A percentile compares a stretch with the other conserved stretches of the same genome.
Conservation (phyloP, 2,329 filamentous ascomycete genomes). For the Cryphonectria carpinicola region DNA sequence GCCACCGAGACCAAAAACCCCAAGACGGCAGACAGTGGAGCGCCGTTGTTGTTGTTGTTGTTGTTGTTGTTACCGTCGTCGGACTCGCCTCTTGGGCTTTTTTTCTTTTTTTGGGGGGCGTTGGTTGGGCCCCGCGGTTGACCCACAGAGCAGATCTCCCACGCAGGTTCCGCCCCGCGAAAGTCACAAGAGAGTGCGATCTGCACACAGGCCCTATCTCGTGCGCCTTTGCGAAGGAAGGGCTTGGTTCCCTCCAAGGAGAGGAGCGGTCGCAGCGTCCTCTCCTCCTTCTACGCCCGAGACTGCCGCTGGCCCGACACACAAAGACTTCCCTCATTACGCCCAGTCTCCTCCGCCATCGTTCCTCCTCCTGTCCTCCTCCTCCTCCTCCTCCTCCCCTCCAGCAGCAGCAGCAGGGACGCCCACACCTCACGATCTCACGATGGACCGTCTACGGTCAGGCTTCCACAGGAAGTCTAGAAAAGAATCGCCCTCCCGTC, state of each 20-base stretch:
- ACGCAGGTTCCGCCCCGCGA: neutral
- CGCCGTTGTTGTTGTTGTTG: no score
- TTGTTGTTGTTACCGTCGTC: no score
- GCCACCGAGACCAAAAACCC: no score
- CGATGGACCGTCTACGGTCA: slow-evolving; percentile 30
- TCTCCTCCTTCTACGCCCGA: neutral
- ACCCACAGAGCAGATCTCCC: neutral
- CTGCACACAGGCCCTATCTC: neutral
- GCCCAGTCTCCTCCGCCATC: neutral
- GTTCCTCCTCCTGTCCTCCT: neutral
- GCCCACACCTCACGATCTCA: neutral
- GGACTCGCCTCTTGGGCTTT: no score
- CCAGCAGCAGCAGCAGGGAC: neutral
- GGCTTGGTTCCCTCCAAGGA: neutral
- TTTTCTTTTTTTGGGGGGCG: no score
- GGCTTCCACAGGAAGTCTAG: slow-evolving; percentile 29
- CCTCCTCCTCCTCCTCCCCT: neutral
- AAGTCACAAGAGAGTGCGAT: neutral
- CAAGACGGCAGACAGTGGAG: no score
- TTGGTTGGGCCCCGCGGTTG: neutral
- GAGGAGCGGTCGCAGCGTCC: neutral
- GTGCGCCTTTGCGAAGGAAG: neutral
- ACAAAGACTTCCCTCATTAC: no score
- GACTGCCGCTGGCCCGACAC: neutral
- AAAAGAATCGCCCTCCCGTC: slow-evolving; percentile 26